Evolutionary conservation across 2,329 filamentous ascomycete species (phyloP).

Genomic region (Diaporthe caulivora): DNA sequence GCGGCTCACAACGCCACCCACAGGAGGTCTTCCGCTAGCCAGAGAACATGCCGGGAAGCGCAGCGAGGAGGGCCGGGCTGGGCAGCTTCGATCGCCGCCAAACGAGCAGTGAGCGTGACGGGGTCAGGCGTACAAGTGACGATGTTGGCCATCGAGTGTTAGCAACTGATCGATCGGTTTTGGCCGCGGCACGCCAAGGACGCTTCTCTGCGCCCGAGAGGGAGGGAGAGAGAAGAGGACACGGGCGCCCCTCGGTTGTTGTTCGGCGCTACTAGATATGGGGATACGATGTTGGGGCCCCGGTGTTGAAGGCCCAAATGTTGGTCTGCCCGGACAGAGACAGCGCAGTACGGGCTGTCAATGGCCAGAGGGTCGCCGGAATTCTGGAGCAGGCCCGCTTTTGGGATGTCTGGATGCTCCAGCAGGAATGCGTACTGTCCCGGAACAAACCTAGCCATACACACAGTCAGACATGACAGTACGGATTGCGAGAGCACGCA

Average conservation of each 20-base stretch:
- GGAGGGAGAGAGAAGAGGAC: no score
- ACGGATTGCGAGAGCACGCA: slow-evolving; percentile 1
- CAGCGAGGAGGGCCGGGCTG: background rate
- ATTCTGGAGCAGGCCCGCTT: slow-evolving; percentile 19
- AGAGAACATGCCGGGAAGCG: background rate
- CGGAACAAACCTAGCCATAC: background rate
- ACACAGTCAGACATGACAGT: slow-evolving; percentile 20
- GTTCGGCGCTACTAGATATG: slow-evolving; percentile 28
- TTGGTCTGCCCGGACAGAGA: background rate
- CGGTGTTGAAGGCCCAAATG: slow-evolving; percentile 15
- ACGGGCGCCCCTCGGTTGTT: slow-evolving; percentile 25
- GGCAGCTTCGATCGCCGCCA: background rate
- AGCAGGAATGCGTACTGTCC: slow-evolving; percentile 20
- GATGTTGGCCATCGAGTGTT: slow-evolving; percentile 14
- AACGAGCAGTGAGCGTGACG: slow-evolving; percentile 1
- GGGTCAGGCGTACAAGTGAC: background rate
- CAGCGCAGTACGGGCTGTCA: background rate
- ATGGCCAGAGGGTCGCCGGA: background rate
- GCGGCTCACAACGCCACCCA: background rate
- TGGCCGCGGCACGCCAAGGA: slow-evolving; percentile 19
- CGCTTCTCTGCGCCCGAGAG: background rate
- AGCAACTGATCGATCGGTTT: slow-evolving; percentile 9
- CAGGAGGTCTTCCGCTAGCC: background rate
- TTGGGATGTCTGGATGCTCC: background rate
- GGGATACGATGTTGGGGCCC: slow-evolving; percentile 23